A percentile compares a stretch with the other conserved stretches of the same genome.
phyloP scores from a whole-genome alignment of 352 stramenopile genomes.

The Nothophytophthora sp. region DNA sequence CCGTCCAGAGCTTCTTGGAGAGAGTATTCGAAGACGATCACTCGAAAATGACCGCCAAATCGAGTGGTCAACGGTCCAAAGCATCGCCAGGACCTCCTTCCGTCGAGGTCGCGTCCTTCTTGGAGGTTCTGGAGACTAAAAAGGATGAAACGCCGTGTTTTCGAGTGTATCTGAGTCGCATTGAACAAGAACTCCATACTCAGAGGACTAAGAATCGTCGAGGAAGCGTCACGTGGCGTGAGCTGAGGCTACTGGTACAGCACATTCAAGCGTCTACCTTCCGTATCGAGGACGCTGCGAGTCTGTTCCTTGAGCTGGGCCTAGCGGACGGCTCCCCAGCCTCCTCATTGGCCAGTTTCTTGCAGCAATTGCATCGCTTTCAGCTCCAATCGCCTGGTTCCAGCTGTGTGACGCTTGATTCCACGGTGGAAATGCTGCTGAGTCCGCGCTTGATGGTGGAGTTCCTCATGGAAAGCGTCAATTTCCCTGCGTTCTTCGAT shows the following conservation, averaged over 20 bases:
- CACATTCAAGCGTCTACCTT: conserved; percentile 5
- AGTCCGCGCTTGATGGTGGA: conserved; percentile 5
- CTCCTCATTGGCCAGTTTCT: conserved; percentile 7
- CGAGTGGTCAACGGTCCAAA: not conserved
- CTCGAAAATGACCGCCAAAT: not conserved
- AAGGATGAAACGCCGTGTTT: not conserved
- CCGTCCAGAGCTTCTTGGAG: not conserved
- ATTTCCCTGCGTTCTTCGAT: conserved; percentile 9
- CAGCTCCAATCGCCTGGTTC: not conserved
- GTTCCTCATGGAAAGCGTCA: conserved; percentile 16
- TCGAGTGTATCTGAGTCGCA: not conserved
- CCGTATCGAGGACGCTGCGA: conserved; percentile 1
- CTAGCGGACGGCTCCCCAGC: not conserved
- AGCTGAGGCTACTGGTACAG: not conserved
- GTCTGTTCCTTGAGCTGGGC: conserved; percentile 13
- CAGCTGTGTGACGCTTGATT: not conserved
- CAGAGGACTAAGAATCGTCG: not conserved
- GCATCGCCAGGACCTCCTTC: too few relatives aligned
- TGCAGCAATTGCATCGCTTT: conserved; percentile 9
- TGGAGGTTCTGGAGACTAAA: conserved; percentile 1
- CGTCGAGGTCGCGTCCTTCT: not conserved
- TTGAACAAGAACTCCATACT: not conserved
- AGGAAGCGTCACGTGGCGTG: not conserved
- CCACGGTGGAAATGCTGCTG: conserved; percentile 2
- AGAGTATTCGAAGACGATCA: not conserved